Base-by-base conservation (phyloP, 306 rosid species). In the Betula pendula region DNA sequence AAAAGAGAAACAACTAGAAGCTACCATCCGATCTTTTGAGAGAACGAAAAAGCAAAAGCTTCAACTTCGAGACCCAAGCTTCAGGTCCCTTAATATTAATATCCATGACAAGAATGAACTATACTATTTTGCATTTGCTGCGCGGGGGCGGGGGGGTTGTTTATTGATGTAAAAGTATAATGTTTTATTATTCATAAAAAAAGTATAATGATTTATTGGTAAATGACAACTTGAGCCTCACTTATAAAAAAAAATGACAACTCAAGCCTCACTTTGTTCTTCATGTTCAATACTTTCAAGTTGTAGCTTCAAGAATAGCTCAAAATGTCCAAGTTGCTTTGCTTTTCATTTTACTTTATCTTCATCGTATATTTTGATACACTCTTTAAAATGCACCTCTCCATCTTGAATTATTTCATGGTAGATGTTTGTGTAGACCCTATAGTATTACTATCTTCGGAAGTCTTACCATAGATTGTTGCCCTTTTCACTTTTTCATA, bases 401-500 rank as follows among this genome's bases (percentile, higher is more conserved):
- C 60, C 60, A 53, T 53, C 8, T 53, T 6, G 60, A 53, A 53
- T n/a, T 53, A 53, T n/a, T 20, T n/a, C 14, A 9, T n/a, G n/a
- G n/a, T 53, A 20, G 11, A 53, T 20, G 2, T 2, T 20, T 53
- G 9, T 53, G 60, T 53, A n/a, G 19, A 53, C 10, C 27, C 29
- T 53, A 7, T 10, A 6, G 8, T 43, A 43, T 53, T 55, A 24
- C 33, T 20, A 10, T 55, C 14, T 55, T 22, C 10, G 16, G 63
- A 55, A 55, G 14, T 55, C 58, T 52, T 20, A 43, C 15, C 38
- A 31, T 16, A 17, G 27, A 66, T 56, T 38, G 25, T 42, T 44
- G 53, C 55, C 29, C 65, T 29, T 75, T 77, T 50, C 15, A 40
- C 63, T 4, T 67, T 40, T 52, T 59, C 53, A 38, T 71, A 76